Base-by-base conservation (phyloP, 2,329 filamentous ascomycete genomes). In the Pseudogymnoascus sp. region DNA sequence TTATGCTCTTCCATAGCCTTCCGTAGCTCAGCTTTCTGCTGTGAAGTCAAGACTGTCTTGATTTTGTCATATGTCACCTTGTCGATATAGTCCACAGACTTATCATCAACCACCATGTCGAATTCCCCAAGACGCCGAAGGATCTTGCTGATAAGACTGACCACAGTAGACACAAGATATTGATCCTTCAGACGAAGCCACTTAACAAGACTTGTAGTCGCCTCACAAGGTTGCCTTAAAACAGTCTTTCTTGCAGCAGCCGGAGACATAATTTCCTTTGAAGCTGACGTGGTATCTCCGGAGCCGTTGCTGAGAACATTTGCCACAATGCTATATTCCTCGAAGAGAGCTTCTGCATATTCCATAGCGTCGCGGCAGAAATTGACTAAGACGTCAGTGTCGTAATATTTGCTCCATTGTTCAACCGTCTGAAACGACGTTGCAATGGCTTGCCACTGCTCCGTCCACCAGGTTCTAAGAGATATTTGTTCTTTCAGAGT, bases 331-430 rank as follows among this genome's bases (percentile, higher is more conserved):
- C 85, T 86, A 71, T 95, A 94, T 66, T 96, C 86, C 38, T 89
- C 85, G 69, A 97, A 89, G 1, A 96, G 79, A 34, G 82, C 81
- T 68, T 95, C 89, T 0, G 92, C 92, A 69, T 96, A 89, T 67
- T 97, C 90, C 83, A 99, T 99, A 12, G 89, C 89, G 69, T 96
- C 90, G 65, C 94, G 86, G 70, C 92, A 96, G 68, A 97, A 96
- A 61, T 96, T 86, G 67, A 91, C 86, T 89, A 99, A 92, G 59
- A 83, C 78, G 18, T 64, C 59, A 72, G 60, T 78, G 73, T 60
- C 75, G 75, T 57, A 38, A 37, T 57, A 57, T 56, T 79, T 81
- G 61, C 84, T 77, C 94, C 94, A 99, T 9, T 77, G 76, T 69
- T 96, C 91, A 2, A 92, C 95, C 62, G 86, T 84, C 39, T 84